Percentiles rank a stretch among this genome's conserved stretches.
Conservation (phyloP, 179 eudicot genomes). For the Vitellaria paradoxa region DNA sequence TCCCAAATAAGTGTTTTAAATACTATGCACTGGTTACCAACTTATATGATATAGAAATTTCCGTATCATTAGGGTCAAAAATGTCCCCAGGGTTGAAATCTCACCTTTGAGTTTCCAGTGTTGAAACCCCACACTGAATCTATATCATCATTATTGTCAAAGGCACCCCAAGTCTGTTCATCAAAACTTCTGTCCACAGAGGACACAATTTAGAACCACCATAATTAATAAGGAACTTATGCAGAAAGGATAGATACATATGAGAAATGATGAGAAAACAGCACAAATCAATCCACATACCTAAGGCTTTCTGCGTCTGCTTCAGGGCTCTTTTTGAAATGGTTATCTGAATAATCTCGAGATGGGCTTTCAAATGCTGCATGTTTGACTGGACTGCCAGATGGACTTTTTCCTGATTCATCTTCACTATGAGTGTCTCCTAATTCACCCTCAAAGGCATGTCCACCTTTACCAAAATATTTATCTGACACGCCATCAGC, state of each 20-base stretch:
- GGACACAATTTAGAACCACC: constrained; percentile 6
- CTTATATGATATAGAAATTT: too few relatives aligned
- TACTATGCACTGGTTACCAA: neutral
- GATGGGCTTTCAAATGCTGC: constrained; percentile 42
- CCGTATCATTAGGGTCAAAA: neutral
- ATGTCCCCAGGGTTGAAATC: constrained; percentile 5
- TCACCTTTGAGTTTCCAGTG: constrained; percentile 35
- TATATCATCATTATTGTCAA: constrained; percentile 50
- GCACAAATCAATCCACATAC: constrained; percentile 15
- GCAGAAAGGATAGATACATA: neutral
- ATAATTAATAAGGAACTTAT: neutral
- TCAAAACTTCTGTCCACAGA: constrained; percentile 38
- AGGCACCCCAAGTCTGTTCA: constrained; percentile 48
- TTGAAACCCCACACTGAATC: constrained; percentile 65
- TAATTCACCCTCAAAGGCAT: constrained; percentile 58
- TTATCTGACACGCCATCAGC: constrained; percentile 62
- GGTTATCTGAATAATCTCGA: constrained; percentile 34
- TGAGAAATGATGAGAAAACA: neutral
- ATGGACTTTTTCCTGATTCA: constrained; percentile 73
- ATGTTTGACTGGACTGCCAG: constrained; percentile 39
- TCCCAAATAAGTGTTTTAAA: neutral
- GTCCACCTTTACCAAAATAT: constrained; percentile 40
- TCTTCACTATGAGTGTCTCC: constrained; percentile 72
- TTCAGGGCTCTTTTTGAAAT: constrained; percentile 41
- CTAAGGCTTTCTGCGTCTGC: constrained; percentile 41